phyloP scores from a whole-genome alignment of 805 yeast genomes.

The Ogataea methylovora region DNA sequence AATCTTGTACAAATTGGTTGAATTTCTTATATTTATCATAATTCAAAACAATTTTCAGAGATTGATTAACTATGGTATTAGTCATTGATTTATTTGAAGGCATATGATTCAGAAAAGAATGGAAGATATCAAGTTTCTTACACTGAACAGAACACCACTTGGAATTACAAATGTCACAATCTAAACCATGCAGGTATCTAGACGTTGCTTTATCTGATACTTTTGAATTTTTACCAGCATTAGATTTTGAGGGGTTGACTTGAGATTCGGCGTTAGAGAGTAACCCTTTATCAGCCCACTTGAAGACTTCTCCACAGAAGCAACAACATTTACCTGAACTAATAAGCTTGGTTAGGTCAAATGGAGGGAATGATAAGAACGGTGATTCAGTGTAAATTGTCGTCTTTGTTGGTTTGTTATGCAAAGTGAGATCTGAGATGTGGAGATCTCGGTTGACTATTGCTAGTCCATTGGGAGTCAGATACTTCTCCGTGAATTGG shows the following conservation, averaged over 20 bases:
- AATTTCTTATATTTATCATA: conserved; percentile 18
- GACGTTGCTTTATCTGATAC: conserved; percentile 8
- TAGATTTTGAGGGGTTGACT: conserved; percentile 8
- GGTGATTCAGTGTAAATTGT: conserved; percentile 18
- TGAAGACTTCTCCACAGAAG: conserved; percentile 24
- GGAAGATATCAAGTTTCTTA: conserved; percentile 19
- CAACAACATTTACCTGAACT: conserved; percentile 24
- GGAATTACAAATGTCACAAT: conserved; percentile 20
- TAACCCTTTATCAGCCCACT: conserved; percentile 21
- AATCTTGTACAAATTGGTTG: conserved; percentile 5
- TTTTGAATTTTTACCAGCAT: conserved; percentile 8
- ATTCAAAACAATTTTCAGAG: conserved; percentile 9
- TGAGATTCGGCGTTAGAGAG: background rate
- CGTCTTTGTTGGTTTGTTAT: background rate
- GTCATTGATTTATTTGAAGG: conserved; percentile 23
- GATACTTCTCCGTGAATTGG: too few relatives aligned
- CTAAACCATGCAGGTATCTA: conserved; percentile 22
- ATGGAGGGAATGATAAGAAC: conserved; percentile 16
- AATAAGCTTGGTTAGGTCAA: conserved; percentile 18
- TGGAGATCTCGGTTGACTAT: background rate
- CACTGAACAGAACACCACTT: conserved; percentile 25
- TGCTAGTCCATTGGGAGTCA: background rate
- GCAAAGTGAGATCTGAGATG: background rate
- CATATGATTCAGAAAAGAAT: conserved; percentile 17
- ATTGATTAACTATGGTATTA: conserved; percentile 6